Evolutionary conservation across 2,329 filamentous ascomycete species (phyloP).

Genomic region (Phialocephala sp.): DNA sequence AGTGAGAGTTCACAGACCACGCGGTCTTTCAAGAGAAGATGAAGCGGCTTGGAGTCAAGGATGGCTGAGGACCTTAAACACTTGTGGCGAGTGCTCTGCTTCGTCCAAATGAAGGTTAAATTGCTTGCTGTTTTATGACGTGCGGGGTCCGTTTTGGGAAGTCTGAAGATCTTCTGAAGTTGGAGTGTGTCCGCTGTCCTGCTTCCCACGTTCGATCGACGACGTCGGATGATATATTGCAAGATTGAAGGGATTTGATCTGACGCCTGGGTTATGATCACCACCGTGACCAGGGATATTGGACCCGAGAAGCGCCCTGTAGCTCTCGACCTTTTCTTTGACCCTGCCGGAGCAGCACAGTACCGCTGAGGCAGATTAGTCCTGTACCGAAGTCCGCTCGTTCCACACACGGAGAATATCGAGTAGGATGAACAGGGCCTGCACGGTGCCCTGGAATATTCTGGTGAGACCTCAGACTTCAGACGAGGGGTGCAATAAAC

Average conservation of each 20-base stretch:
- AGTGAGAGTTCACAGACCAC: constrained; percentile 34
- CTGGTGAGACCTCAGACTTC: constrained; percentile 30
- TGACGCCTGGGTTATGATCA: constrained; percentile 40
- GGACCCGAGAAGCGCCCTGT: constrained; percentile 40
- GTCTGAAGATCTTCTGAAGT: constrained; percentile 32
- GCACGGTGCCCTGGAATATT: constrained; percentile 35
- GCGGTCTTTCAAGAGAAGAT: constrained; percentile 34
- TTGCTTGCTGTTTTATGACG: constrained; percentile 41
- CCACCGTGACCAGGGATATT: constrained; percentile 37
- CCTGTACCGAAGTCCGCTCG: constrained; percentile 25
- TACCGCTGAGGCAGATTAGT: constrained; percentile 37
- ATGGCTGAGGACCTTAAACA: constrained; percentile 33
- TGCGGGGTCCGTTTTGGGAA: constrained; percentile 38
- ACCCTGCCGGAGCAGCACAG: constrained; percentile 30
- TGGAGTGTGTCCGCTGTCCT: constrained; percentile 36
- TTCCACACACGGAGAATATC: constrained; percentile 34
- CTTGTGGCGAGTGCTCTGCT: constrained; percentile 38
- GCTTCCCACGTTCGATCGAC: constrained; percentile 42
- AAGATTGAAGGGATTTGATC: constrained; percentile 40
- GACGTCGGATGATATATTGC: constrained; percentile 40
- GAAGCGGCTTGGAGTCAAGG: constrained; percentile 35
- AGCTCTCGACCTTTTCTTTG: constrained; percentile 33
- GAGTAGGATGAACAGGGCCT: constrained; percentile 34
- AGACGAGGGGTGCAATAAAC: constrained; percentile 30
- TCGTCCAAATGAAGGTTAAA: constrained; percentile 42